A percentile compares a stretch with the other conserved stretches of the same genome.
These are phyloP conservation scores for Colletotrichum lupini DNA, from an alignment of 2,329 filamentous ascomycete genomes.

Conservation along the genomic window DNA sequence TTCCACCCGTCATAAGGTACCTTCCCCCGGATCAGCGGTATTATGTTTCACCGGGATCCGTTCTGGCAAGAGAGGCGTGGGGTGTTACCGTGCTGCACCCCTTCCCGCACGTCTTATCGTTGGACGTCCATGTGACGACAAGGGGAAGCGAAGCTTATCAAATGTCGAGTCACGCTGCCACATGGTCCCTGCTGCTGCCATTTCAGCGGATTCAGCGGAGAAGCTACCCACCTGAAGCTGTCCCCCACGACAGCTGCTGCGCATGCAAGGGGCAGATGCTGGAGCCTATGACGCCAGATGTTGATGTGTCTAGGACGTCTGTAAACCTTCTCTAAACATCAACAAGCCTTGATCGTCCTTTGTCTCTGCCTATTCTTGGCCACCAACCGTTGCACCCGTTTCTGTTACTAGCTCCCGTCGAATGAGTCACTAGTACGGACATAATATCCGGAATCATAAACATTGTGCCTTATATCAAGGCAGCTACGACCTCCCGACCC, in stretches of 20 bases:
- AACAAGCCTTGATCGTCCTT: not conserved
- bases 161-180: constrained; percentile 33
- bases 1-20: no score
- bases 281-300: constrained; percentile 35
- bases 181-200: constrained; percentile 33
- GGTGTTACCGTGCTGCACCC: constrained; percentile 5
- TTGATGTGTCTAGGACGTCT: not conserved
- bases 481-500: constrained; percentile 2
- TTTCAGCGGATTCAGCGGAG: constrained; percentile 12
- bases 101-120: constrained; percentile 15
- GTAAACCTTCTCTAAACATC: constrained; percentile 20
- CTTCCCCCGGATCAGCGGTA: constrained; percentile 11
- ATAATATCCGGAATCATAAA: constrained; percentile 5
- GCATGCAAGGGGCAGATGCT: constrained; percentile 29
- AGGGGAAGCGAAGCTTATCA: constrained; percentile 31
- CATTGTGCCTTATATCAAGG: not conserved
- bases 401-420: constrained; percentile 12
- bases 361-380: constrained; percentile 27
- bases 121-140: constrained; percentile 30
- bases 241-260: constrained; percentile 20
- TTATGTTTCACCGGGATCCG: constrained; percentile 15
- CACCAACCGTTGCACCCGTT: constrained; percentile 21
- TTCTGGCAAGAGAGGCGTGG: not conserved
- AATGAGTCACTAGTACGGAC: constrained; percentile 23
- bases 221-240: constrained; percentile 28